A percentile compares a stretch with the other conserved stretches of the same genome.
Conservation (phyloP, 2,329 filamentous ascomycete species). For the Teratosphaeria nubilosa region DNA sequence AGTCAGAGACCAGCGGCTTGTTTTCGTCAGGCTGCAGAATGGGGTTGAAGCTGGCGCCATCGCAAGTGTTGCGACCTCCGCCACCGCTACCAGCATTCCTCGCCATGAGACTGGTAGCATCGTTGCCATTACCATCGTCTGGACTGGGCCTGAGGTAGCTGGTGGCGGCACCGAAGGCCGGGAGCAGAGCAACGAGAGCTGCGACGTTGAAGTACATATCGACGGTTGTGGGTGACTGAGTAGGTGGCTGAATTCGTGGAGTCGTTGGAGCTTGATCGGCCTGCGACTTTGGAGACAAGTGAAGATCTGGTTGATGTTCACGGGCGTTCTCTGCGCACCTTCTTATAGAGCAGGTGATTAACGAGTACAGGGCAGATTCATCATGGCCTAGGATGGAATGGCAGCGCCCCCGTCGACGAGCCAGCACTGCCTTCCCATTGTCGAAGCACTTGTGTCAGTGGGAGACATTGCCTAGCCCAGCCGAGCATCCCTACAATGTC, state of each 20-base stretch:
- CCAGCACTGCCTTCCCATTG: neutral
- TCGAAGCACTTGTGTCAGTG: neutral
- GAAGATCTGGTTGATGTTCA: neutral
- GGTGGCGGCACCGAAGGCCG: neutral
- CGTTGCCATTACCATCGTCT: neutral
- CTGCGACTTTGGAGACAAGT: neutral
- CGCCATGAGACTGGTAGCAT: neutral
- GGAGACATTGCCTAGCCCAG: neutral
- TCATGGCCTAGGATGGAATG: neutral
- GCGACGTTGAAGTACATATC: neutral
- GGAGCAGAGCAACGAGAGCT: neutral
- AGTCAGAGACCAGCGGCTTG: neutral
- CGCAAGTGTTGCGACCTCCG: neutral
- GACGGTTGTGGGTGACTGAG: neutral
- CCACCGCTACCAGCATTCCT: neutral
- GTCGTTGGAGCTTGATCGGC: neutral
- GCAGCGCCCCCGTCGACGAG: neutral
- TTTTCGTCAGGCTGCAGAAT: neutral
- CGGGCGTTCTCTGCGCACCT: neutral
- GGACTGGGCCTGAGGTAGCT: neutral
- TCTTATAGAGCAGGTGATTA: neutral
- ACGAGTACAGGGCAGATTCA: neutral
- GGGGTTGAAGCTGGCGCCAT: neutral
- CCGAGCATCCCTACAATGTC: neutral
- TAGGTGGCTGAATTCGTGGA: neutral